Base-by-base conservation (phyloP, 805 yeast species). In the Lachancea fermentati region DNA sequence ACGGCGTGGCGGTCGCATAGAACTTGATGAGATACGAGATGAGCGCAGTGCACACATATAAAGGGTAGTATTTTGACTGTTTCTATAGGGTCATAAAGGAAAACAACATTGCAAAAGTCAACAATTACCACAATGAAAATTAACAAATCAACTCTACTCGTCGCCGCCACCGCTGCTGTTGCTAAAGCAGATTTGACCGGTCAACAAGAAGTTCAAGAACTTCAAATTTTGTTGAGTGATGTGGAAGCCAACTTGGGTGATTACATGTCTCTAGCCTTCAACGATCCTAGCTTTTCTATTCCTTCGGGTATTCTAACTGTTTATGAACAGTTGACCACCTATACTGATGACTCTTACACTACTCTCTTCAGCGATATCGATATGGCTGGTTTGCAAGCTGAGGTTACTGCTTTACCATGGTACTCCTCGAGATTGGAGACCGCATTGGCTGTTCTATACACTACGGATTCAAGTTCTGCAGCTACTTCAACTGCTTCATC, bases 21-120 rank as follows among this genome's bases (percentile, higher is more conserved):
- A n/a, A n/a, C n/a, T n/a, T n/a, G n/a, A n/a, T n/a, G n/a, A n/a
- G n/a, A n/a, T n/a, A n/a, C n/a, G n/a, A n/a, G n/a, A n/a, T n/a
- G n/a, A n/a, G n/a, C n/a, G n/a, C n/a, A n/a, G n/a, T n/a, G n/a
- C n/a, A n/a, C n/a, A n/a, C n/a, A n/a, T n/a, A n/a, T n/a, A n/a
- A n/a, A n/a, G n/a, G n/a, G n/a, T n/a, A n/a, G n/a, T n/a, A n/a
- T n/a, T n/a, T n/a, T n/a, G n/a, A n/a, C n/a, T n/a, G n/a, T n/a
- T n/a, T n/a, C n/a, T n/a, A n/a, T n/a, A n/a, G n/a, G n/a, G n/a
- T n/a, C n/a, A n/a, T n/a, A n/a, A n/a, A n/a, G n/a, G n/a, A n/a
- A n/a, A n/a, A n/a, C n/a, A 26, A 82, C 79, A 36, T 54, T 55
- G 49, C 68, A 67, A 50, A 22, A 22, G 7, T 22, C 11, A 11